Evolutionary conservation across 331 rosid genomes (phyloP).

Genomic region (Stylosanthes scabra): DNA sequence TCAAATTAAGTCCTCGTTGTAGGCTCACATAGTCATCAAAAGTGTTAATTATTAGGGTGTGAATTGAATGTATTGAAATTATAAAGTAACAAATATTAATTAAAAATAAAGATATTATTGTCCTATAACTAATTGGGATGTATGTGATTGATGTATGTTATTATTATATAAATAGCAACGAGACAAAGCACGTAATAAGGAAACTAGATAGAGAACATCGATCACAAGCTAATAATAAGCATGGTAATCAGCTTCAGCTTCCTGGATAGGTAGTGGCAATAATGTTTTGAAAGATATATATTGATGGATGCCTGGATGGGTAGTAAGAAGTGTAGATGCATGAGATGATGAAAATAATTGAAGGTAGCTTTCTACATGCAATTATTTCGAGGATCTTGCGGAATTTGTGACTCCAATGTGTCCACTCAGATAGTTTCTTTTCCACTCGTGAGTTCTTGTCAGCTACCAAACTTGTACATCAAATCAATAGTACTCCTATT

Average conservation of each 20-base stretch:
- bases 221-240: not conserved
- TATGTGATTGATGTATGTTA: no score
- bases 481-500: not conserved
- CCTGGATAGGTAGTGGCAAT: not conserved
- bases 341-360: constrained; percentile 42
- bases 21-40: not conserved
- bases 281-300: constrained; percentile 31
- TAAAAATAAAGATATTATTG: no score
- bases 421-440: constrained; percentile 45
- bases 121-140: no score
- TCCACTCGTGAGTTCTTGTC: constrained; percentile 50
- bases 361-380: constrained; percentile 39
- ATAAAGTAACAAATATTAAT: no score
- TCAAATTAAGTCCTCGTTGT: not conserved
- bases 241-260: not conserved
- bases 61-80: no score
- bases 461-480: constrained; percentile 36
- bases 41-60: no score
- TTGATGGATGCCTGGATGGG: not conserved
- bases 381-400: constrained; percentile 50
- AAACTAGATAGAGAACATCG: constrained; percentile 18
- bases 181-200: constrained; percentile 30
- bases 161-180: not conserved
- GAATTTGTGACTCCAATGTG: constrained; percentile 52
- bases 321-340: constrained; percentile 7